Evolutionary conservation across 805 yeast species (phyloP).

Genomic region (Candida loeiensis): DNA sequence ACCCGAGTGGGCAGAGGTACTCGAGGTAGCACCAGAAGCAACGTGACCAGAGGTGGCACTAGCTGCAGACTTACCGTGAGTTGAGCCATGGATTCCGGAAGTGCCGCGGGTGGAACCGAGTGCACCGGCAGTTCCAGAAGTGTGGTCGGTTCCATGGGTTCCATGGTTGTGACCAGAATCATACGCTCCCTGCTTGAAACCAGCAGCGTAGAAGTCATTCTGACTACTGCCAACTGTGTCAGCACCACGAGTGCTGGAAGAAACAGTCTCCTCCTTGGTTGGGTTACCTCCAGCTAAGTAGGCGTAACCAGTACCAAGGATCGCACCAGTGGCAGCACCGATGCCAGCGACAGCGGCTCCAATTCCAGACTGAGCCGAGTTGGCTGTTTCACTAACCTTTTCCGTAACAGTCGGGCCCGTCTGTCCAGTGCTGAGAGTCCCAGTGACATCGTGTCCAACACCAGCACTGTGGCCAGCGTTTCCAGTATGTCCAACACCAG

Average conservation of each 20-base stretch:
- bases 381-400: no score
- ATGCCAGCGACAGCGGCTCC: constrained; percentile 12
- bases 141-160: no score
- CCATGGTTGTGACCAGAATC: background rate
- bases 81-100: no score
- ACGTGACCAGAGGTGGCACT: background rate
- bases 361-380: constrained; percentile 6
- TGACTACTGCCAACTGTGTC: background rate
- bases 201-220: background rate
- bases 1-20: background rate
- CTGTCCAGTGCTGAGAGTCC: no score
- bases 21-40: background rate
- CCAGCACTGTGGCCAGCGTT: no score
- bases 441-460: no score
- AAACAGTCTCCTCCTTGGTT: no score
- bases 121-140: no score
- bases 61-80: no score
- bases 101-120: no score
- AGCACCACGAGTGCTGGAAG: background rate
- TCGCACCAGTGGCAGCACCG: constrained; percentile 13
- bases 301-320: constrained; percentile 1
- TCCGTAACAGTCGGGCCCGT: no score
- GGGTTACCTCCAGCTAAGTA: constrained; percentile 1
- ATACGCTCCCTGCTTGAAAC: background rate
- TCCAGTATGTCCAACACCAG: no score